Base-by-base conservation (phyloP, 225 moss, liverwort and hornwort genomes). In the Ulota crispa region DNA sequence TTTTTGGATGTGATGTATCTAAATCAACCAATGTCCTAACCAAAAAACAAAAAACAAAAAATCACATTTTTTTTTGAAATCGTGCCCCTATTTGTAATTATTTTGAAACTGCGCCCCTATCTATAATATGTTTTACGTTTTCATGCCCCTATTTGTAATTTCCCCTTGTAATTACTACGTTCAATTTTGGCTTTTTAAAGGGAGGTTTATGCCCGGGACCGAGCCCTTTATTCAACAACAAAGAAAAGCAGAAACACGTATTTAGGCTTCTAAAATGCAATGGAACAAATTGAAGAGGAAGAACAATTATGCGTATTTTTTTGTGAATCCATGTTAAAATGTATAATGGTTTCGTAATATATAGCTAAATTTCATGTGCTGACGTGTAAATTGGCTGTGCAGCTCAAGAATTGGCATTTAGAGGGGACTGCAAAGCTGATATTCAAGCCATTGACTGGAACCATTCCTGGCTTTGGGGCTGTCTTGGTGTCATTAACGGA, bases 381-480 rank as follows among this genome's bases (percentile, higher is more conserved):
- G 31, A 62, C n/a, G 37, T 31, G 4, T 50, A 8, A 31, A 23
- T 36, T 31, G 9, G 47, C 6, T 82, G 41, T 76, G 71, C 93
- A 97, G 97, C 90, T 97, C 61, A 93, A 93, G 50, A 88, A 94
- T 27, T 87, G 83, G 78, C 88, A 89, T 28, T 83, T 94, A 54
- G 80, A 84, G 61, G 95, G 94, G 67, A 91, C 83, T 5, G 80
- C 92, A 0, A 97, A 90, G 72, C 84, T 97, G 39, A 91, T 97
- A 16, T 79, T 97, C 64, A 97, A 95, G 84, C 95, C 95, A n/a
- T 85, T 97, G 70, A 78, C 93, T 39, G 89, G 87, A n/a, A 88
- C 85, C 21, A 63, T 95, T 39, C 97, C 97, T 19, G 91, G 93
- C 6, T 97, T 97, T 70, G 97, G 94, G 68, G 95, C 97, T 32